A percentile compares a stretch with the other conserved stretches of the same genome.
Conservation (phyloP, 2,329 filamentous ascomycete genomes). For the Neospermospora avenae region DNA sequence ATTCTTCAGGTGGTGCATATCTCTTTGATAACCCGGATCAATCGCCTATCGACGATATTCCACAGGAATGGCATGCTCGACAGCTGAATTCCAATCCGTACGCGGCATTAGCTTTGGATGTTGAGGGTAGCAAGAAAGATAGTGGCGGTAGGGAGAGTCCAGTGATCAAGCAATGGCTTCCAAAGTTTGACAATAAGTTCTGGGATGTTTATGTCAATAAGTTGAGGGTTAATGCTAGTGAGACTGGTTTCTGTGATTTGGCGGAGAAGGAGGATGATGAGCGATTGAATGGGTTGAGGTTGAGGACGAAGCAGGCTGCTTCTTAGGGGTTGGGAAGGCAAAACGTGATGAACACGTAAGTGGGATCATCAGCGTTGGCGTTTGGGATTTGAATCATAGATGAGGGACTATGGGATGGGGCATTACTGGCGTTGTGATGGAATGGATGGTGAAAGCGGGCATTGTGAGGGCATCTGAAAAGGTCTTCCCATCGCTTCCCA, state of each 20-base stretch:
- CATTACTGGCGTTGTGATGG: background rate
- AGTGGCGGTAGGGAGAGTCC: background rate
- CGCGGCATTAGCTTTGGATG: background rate
- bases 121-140: background rate
- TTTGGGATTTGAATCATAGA: background rate
- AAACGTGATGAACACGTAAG: no score
- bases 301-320: no score
- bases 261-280: slow-evolving; percentile 4
- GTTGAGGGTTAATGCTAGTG: slow-evolving; percentile 34
- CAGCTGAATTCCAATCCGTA: slow-evolving; percentile 9
- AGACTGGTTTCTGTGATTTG: slow-evolving; percentile 30
- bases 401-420: background rate
- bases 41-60: background rate
- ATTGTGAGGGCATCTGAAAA: background rate
- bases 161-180: slow-evolving; percentile 21
- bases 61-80: slow-evolving; percentile 11
- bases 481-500: background rate
- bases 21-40: background rate
- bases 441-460: background rate
- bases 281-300: background rate
- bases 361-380: background rate
- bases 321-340: no score
- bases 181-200: slow-evolving; percentile 22
- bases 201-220: slow-evolving; percentile 35
- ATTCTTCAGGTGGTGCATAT: background rate